These are phyloP conservation scores for Coniochaeta sp. DNA, from an alignment of 2,329 filamentous ascomycete genomes.

Conservation along the genomic window DNA sequence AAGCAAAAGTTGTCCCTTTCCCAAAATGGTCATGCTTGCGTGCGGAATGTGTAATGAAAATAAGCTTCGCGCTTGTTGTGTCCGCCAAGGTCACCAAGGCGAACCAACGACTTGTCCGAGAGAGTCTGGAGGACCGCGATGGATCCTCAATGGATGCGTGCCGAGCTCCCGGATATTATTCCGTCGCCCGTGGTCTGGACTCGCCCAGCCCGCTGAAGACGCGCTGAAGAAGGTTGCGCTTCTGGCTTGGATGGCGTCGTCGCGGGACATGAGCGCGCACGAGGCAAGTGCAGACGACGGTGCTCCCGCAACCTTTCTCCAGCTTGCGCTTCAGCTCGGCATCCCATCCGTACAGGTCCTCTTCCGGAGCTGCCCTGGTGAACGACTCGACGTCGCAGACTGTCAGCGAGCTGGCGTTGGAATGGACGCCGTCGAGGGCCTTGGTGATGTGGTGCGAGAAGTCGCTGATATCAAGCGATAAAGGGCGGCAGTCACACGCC, in stretches of 20 bases:
- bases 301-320: constrained; percentile 11
- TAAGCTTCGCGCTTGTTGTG: neutral
- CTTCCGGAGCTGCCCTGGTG: constrained; percentile 18
- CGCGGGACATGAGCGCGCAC: neutral
- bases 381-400: constrained; percentile 21
- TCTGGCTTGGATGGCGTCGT: constrained; percentile 10
- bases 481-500: neutral
- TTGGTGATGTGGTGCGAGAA: constrained; percentile 29
- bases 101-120: neutral
- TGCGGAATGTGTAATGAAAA: neutral
- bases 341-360: constrained; percentile 49
- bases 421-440: constrained; percentile 16
- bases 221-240: constrained; percentile 30
- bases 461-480: constrained; percentile 19
- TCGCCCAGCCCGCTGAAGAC: constrained; percentile 25
- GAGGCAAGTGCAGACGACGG: neutral
- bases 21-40: neutral
- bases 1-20: neutral
- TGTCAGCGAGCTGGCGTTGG: constrained; percentile 18
- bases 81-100: too few species aligned
- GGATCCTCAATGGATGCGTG: too few species aligned
- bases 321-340: constrained; percentile 33
- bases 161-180: neutral
- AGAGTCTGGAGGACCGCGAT: neutral
- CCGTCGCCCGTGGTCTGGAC: neutral